Percentiles rank a stretch among this genome's conserved stretches.
These are phyloP conservation scores for Achaetomium macrosporum DNA, from an alignment of 2,329 filamentous ascomycete genomes.

Conservation along the genomic window DNA sequence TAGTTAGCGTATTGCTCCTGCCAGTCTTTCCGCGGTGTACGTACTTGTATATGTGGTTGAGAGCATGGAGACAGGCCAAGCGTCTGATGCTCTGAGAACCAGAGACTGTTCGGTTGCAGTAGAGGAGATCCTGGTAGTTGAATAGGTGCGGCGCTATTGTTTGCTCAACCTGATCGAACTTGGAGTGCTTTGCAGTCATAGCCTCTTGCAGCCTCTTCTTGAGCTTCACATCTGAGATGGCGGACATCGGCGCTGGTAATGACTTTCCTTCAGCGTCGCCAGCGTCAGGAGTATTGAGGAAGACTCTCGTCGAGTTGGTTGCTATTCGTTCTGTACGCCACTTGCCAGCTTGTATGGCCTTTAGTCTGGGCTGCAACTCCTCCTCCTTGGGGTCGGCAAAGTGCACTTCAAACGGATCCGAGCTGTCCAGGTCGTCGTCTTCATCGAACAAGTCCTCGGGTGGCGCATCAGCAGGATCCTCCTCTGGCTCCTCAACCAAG, in stretches of 20 bases:
- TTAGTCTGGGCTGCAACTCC: conserved; percentile 48
- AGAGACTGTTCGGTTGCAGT: conserved; percentile 62
- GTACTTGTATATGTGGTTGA: conserved; percentile 88
- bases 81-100: conserved; percentile 66
- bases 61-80: conserved; percentile 70
- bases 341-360: conserved; percentile 42
- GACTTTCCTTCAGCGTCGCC: conserved; percentile 31
- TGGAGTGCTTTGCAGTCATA: conserved; percentile 46
- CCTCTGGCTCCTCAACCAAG: conserved; percentile 41
- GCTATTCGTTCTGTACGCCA: conserved; percentile 47
- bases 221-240: conserved; percentile 49
- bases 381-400: conserved; percentile 64
- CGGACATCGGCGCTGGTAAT: conserved; percentile 33
- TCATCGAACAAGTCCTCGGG: conserved; percentile 35
- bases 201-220: conserved; percentile 63
- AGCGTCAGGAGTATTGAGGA: conserved; percentile 42
- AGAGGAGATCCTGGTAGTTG: conserved; percentile 74
- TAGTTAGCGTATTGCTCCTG: conserved; percentile 6
- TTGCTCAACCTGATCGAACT: conserved; percentile 58
- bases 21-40: conserved; percentile 21
- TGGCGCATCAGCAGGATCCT: conserved; percentile 34
- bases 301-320: conserved; percentile 42
- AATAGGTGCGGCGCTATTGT: conserved; percentile 68
- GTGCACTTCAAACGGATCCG: conserved; percentile 75
- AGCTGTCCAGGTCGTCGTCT: conserved; percentile 41